Base-by-base conservation (phyloP, 805 yeast genomes). In the Lipomyces anomalus region DNA sequence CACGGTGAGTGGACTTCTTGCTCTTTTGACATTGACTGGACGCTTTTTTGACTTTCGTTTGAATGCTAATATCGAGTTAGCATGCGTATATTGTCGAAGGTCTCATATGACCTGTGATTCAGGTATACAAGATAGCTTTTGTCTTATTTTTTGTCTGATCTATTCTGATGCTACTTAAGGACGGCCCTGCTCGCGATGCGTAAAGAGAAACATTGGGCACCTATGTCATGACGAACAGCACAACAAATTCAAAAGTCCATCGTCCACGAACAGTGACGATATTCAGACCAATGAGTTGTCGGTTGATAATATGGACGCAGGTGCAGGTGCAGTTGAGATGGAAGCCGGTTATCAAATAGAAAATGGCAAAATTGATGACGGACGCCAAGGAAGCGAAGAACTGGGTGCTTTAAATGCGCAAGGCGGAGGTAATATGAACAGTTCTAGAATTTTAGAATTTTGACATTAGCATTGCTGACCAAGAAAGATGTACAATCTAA, bases 41-140 rank as follows among this genome's bases (percentile, higher is more conserved):
- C n/a, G n/a, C n/a, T n/a, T n/a, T n/a, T n/a, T n/a, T n/a, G n/a
- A n/a, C n/a, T n/a, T n/a, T n/a, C n/a, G n/a, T n/a, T n/a, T n/a
- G n/a, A n/a, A n/a, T n/a, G n/a, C n/a, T n/a, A n/a, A n/a, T n/a
- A n/a, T n/a, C n/a, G n/a, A n/a, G n/a, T n/a, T n/a, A 45, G 95
- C 97, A 0, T 89, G 97, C 66, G 83, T 89, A 1, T 89, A 84
- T 60, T 89, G 97, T 62, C 76, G 96, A 33, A 70, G 97, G 44
- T 85, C 95, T 0, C 97, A 89, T 63, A 85, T 89, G 89, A 84
- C 87, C 24, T 89, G 97, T 66, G 95, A 88, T 62, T 82, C 80
- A 35, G 68, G 76, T 49, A 40, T 24, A 57, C 34, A 4, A 11
- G 13, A 16, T 9, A 6, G 6, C 22, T 6, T 16, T 17, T 16